Conservation (phyloP, 345 rosid genomes). For the Salix suchowensis region DNA sequence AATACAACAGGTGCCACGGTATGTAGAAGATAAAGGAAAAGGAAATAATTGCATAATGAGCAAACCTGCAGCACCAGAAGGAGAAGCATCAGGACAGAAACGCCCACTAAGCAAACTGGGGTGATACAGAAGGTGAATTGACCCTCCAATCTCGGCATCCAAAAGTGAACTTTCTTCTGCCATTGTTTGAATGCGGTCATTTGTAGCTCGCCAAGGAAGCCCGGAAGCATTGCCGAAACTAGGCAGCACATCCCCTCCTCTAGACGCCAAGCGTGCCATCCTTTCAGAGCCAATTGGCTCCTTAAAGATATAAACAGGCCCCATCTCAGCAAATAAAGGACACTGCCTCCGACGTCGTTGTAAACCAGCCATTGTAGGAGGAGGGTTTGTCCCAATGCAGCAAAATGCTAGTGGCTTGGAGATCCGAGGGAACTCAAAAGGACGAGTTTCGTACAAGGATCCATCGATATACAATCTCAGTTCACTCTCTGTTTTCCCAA, state of each 20-base stretch:
- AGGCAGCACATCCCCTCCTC: conserved; percentile 95
- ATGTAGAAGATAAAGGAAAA: neutral
- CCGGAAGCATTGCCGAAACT: conserved; percentile 92
- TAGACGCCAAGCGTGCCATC: conserved; percentile 84
- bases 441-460: conserved; percentile 82
- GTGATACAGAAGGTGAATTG: conserved; percentile 82
- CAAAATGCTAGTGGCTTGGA: conserved; percentile 94
- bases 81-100: conserved; percentile 97
- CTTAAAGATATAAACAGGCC: conserved; percentile 89
- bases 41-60: neutral
- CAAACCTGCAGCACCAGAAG: conserved; percentile 83
- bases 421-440: conserved; percentile 92
- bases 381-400: conserved; percentile 98
- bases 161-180: conserved; percentile 80
- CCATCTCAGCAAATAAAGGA: conserved; percentile 99
- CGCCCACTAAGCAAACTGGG: conserved; percentile 86
- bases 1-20: neutral
- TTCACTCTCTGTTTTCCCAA: conserved; percentile 95
- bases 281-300: conserved; percentile 93
- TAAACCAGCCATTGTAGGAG: conserved; percentile 96
- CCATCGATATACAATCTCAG: conserved; percentile 90
- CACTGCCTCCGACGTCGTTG: conserved; percentile 99
- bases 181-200: conserved; percentile 47
- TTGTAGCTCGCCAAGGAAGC: conserved; percentile 89
- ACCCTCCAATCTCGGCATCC: conserved; percentile 90